These are phyloP conservation scores for Beauveria rudraprayagi DNA, from an alignment of 2,329 filamentous ascomycete species.

Conservation along the genomic window DNA sequence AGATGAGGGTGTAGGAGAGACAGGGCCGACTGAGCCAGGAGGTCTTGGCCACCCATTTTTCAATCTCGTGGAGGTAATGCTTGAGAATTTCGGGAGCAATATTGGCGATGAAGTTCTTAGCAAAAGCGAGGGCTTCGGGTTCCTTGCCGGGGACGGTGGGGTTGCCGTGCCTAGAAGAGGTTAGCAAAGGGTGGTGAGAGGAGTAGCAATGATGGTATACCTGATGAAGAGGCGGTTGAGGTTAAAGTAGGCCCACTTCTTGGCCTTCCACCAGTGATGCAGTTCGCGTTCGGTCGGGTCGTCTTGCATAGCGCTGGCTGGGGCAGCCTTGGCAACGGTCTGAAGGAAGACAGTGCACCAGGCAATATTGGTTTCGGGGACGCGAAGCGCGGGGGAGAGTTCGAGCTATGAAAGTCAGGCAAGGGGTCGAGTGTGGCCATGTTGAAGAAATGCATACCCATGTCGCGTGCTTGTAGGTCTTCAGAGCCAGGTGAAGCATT, in stretches of 20 bases:
- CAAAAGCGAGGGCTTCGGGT: conserved; percentile 71
- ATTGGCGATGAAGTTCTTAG: conserved; percentile 82
- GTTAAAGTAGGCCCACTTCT: conserved; percentile 99
- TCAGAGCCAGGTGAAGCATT: conserved; percentile 91
- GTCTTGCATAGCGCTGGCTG: conserved; percentile 74
- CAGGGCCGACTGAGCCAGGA: conserved; percentile 92
- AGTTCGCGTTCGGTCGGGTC: conserved; percentile 78
- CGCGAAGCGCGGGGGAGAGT: conserved; percentile 67
- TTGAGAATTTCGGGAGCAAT: conserved; percentile 96
- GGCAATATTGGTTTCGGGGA: conserved; percentile 76
- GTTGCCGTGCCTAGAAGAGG: conserved; percentile 70
- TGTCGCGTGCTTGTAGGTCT: conserved; percentile 96
- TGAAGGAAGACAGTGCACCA: conserved; percentile 96
- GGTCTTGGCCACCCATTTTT: conserved; percentile 94
- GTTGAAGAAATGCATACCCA: conserved; percentile 51
- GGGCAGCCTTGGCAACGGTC: conserved; percentile 78
- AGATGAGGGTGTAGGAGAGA: conserved; percentile 86
- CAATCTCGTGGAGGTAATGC: conserved; percentile 87
- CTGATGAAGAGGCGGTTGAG: conserved; percentile 90
- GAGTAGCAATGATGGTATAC: conserved; percentile 38
- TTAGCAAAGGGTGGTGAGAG: background rate
- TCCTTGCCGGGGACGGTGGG: conserved; percentile 65
- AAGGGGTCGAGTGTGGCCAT: background rate
- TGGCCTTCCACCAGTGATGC: conserved; percentile 99
- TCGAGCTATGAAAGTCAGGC: conserved; percentile 58